Percentiles rank a stretch among this genome's conserved stretches.
These are phyloP conservation scores for Blastomyces emzantsi DNA, from an alignment of 2,329 filamentous ascomycete species.

Conservation along the genomic window DNA sequence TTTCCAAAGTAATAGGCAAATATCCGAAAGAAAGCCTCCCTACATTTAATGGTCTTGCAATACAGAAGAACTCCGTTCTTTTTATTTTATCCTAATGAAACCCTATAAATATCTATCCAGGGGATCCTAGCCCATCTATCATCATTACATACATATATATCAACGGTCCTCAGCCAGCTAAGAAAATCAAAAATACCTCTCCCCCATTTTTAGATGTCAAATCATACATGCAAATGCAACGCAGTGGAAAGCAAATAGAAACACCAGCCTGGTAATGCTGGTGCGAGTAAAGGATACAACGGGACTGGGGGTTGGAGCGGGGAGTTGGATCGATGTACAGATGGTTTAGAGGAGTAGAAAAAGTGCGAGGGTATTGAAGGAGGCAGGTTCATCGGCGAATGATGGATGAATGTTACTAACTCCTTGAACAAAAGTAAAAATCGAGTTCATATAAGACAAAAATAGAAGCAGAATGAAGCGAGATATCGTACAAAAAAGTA, in stretches of 20 bases:
- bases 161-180: background rate
- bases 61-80: background rate
- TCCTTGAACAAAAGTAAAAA: background rate
- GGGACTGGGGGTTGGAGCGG: background rate
- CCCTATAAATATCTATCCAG: background rate
- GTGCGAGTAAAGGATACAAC: background rate
- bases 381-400: background rate
- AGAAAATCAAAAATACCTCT: background rate
- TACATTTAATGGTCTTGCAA: background rate
- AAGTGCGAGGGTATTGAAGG: background rate
- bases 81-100: background rate
- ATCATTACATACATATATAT: background rate
- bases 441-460: background rate
- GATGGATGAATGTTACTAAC: background rate
- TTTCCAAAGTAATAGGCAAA: too few relatives aligned
- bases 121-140: background rate
- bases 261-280: background rate
- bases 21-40: background rate
- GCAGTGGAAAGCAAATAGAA: background rate
- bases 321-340: background rate
- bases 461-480: background rate
- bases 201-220: background rate
- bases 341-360: background rate
- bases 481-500: constrained; percentile 2
- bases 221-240: background rate